Evolutionary conservation across 1,284 basidiomycete species (phyloP).

Genomic region (Ceratobasidium sp.): DNA sequence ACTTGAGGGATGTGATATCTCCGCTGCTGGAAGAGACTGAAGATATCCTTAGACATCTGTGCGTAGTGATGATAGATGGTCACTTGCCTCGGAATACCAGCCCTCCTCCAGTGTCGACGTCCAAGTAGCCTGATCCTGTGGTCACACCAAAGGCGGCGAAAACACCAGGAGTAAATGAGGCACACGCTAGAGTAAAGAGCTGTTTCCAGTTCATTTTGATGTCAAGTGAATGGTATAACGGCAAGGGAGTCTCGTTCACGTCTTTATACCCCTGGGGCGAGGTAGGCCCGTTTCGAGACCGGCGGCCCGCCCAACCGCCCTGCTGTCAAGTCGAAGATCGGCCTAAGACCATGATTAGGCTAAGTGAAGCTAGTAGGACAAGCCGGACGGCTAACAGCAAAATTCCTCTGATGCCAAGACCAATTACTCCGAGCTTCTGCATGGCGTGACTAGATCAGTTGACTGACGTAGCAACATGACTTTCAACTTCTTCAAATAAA

Average conservation of each 20-base stretch:
- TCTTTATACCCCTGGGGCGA: not conserved
- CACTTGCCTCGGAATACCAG: conserved; percentile 43
- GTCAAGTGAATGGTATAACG: not conserved
- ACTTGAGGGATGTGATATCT: conserved; percentile 47
- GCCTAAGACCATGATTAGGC: conserved; percentile 2
- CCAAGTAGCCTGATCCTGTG: conserved; percentile 25
- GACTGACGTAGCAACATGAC: not conserved
- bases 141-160: conserved; percentile 47
- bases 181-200: conserved; percentile 25
- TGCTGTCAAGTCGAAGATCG: not conserved
- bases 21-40: conserved; percentile 36
- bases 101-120: conserved; percentile 44
- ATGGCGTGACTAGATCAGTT: conserved; percentile 1
- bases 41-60: not conserved
- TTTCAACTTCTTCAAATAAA: not conserved
- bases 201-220: conserved; percentile 40
- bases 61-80: not conserved
- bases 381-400: not conserved
- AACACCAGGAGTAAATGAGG: conserved; percentile 3
- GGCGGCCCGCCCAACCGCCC: conserved; percentile 2
- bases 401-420: not conserved
- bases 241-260: not conserved
- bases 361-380: not conserved
- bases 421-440: conserved; percentile 12
- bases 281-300: not conserved